These are phyloP conservation scores for Cladosporium sp. DNA, from an alignment of 2,329 filamentous ascomycete genomes.

Conservation along the genomic window DNA sequence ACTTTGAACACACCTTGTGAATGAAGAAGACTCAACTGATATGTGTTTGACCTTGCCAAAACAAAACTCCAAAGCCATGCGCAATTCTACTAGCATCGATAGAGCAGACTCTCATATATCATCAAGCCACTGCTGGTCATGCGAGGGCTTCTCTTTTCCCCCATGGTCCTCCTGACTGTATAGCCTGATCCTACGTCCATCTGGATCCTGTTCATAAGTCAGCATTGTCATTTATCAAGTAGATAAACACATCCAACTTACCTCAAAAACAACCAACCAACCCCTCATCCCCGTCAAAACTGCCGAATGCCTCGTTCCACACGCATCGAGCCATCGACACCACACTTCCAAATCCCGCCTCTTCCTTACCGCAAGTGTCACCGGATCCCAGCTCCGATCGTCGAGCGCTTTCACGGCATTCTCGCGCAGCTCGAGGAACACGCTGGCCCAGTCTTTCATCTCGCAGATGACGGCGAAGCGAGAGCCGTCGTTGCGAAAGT, in stretches of 20 bases:
- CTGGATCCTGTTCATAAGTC: not conserved
- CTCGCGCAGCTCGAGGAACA: constrained; percentile 8
- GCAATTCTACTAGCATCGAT: too few relatives aligned
- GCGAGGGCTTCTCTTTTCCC: constrained; percentile 8
- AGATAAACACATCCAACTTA: not conserved
- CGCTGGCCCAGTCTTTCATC: constrained; percentile 7
- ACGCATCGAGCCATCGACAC: constrained; percentile 6
- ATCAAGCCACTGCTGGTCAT: constrained; percentile 4
- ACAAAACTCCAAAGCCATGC: too few relatives aligned
- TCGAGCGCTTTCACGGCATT: constrained; percentile 5
- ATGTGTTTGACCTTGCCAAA: too few relatives aligned
- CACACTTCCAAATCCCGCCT: not conserved
- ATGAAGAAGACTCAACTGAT: too few relatives aligned
- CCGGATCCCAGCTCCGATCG: constrained; percentile 9
- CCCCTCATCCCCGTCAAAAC: constrained; percentile 10
- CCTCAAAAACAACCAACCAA: constrained; percentile 12
- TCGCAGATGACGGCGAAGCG: constrained; percentile 10
- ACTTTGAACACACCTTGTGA: too few relatives aligned
- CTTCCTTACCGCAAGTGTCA: constrained; percentile 1
- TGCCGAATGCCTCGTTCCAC: constrained; percentile 7
- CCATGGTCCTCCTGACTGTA: constrained; percentile 8
- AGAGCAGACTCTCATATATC: not conserved
- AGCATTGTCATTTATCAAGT: not conserved
- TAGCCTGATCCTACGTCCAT: constrained; percentile 8
- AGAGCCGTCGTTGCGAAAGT: not conserved